These are phyloP conservation scores for Rhodotorula sphaerocarpa DNA, from an alignment of 768 basidiomycete genomes.

Conservation along the genomic window DNA sequence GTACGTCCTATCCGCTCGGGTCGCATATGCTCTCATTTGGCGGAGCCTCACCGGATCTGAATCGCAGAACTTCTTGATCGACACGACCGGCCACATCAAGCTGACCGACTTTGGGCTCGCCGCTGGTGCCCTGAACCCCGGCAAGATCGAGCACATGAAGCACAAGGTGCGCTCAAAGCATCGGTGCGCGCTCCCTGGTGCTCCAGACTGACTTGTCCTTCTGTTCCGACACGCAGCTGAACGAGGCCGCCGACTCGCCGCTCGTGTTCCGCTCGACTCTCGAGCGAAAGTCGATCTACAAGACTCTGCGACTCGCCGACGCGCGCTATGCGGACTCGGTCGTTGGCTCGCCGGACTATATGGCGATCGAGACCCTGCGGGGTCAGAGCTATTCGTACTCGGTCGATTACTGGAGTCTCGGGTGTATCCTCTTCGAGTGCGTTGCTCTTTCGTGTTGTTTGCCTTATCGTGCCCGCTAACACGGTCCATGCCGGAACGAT, in stretches of 20 bases:
- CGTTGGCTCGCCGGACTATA: conserved; percentile 96
- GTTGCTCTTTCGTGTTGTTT: no score
- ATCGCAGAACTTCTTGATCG: conserved; percentile 95
- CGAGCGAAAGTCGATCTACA: conserved; percentile 89
- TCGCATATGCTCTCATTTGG: no score
- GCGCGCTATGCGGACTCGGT: conserved; percentile 93
- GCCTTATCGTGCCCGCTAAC: no score
- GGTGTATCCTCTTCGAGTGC: conserved; percentile 90
- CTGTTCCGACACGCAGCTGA: conserved; percentile 54
- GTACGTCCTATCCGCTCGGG: conserved; percentile 47
- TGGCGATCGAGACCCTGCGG: conserved; percentile 72
- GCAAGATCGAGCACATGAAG: conserved; percentile 86
- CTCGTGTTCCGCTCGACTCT: conserved; percentile 82
- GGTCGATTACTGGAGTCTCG: conserved; percentile 97
- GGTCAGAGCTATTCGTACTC: conserved; percentile 92
- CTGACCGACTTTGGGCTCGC: conserved; percentile 96
- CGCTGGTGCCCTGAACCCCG: conserved; percentile 89
- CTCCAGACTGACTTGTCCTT: neutral
- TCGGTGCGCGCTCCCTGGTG: neutral
- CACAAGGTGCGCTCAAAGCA: conserved; percentile 57
- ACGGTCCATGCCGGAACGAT: no score
- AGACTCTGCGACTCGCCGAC: conserved; percentile 79
- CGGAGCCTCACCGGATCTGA: no score
- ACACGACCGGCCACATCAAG: conserved; percentile 91
- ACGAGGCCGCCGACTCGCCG: conserved; percentile 90